Conservation (phyloP, 176 grass and related monocot species). For the Paspalum vaginatum region DNA sequence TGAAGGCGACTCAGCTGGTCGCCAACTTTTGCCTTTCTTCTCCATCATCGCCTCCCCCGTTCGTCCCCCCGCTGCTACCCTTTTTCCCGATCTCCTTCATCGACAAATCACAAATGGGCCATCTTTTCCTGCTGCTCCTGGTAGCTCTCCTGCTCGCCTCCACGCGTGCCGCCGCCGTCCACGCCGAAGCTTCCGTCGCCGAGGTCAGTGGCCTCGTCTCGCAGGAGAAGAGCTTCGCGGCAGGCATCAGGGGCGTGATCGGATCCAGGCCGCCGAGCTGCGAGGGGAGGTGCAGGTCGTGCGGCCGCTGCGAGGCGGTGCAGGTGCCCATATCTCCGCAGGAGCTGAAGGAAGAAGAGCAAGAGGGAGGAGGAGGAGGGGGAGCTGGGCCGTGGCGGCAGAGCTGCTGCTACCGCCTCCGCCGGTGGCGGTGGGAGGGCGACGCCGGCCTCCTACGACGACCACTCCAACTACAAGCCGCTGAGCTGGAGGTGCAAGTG, state of each 20-base stretch:
- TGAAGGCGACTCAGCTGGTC: conserved; percentile 20
- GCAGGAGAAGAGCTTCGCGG: conserved; percentile 41
- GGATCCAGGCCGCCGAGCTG: conserved; percentile 68
- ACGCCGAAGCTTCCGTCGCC: not conserved
- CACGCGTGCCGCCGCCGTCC: not conserved
- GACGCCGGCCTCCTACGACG: conserved; percentile 47
- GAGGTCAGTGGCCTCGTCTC: conserved; percentile 38
- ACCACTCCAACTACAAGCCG: conserved; percentile 80
- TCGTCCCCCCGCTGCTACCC: not conserved
- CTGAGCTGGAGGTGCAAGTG: conserved; percentile 81
- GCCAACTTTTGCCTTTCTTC: conserved; percentile 50
- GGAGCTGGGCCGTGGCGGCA: conserved; percentile 35
- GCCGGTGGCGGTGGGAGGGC: conserved; percentile 27
- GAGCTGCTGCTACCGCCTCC: not conserved
- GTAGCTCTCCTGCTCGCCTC: conserved; percentile 38
- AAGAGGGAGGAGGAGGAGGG: not conserved
- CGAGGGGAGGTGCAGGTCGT: conserved; percentile 60
- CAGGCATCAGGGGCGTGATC: conserved; percentile 40
- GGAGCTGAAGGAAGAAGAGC: conserved; percentile 24
- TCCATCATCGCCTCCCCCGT: conserved; percentile 10
- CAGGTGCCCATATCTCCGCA: conserved; percentile 57
- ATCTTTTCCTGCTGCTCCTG: conserved; percentile 36
- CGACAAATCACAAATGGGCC: conserved; percentile 44
- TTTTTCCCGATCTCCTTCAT: conserved; percentile 15
- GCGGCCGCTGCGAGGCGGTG: conserved; percentile 63